A percentile compares a stretch with the other conserved stretches of the same genome.
phyloP scores from a whole-genome alignment of 164 flowering plant species.

The Kingdonia uniflora region DNA sequence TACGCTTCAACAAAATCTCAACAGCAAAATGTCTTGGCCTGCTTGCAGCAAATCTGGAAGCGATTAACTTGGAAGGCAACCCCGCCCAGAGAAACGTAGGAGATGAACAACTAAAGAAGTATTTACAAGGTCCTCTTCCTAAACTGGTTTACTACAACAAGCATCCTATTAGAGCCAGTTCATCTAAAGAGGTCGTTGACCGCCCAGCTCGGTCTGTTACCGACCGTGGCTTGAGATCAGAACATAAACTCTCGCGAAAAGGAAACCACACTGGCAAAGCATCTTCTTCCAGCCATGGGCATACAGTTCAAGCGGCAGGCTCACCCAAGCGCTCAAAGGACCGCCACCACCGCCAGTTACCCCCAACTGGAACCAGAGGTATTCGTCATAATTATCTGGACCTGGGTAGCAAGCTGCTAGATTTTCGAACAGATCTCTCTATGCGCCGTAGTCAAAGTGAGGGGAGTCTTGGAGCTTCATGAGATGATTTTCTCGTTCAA shows the following conservation, averaged over 20 bases:
- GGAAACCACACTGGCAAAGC: constrained; percentile 29
- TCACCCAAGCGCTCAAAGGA: constrained; percentile 39
- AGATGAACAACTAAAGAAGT: constrained; percentile 80
- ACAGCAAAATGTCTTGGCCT: constrained; percentile 87
- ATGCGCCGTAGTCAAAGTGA: constrained; percentile 69
- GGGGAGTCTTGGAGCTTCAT: constrained; percentile 45
- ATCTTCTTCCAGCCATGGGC: constrained; percentile 34
- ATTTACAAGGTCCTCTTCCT: constrained; percentile 69
- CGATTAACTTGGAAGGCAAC: constrained; percentile 89
- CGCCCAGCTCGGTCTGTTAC: constrained; percentile 44
- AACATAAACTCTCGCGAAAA: constrained; percentile 47
- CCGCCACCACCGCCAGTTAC: constrained; percentile 35
- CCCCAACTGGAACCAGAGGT: constrained; percentile 38
- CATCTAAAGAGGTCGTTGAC: constrained; percentile 57
- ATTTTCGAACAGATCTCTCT: constrained; percentile 25
- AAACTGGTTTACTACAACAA: constrained; percentile 66
- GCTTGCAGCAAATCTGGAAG: constrained; percentile 89
- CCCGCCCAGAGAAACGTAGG: constrained; percentile 94
- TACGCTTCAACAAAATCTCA: constrained; percentile 88
- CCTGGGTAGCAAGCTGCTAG: constrained; percentile 21
- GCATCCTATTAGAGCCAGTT: constrained; percentile 45
- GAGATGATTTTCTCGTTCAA: constrained; percentile 7
- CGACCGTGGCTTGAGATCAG: constrained; percentile 51
- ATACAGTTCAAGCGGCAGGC: constrained; percentile 26
- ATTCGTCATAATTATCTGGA: constrained; percentile 21